Evolutionary conservation across 768 basidiomycete genomes (phyloP), one percentile per base, ranked within the genome.

Genomic region (Artomyces pyxidatus): DNA sequence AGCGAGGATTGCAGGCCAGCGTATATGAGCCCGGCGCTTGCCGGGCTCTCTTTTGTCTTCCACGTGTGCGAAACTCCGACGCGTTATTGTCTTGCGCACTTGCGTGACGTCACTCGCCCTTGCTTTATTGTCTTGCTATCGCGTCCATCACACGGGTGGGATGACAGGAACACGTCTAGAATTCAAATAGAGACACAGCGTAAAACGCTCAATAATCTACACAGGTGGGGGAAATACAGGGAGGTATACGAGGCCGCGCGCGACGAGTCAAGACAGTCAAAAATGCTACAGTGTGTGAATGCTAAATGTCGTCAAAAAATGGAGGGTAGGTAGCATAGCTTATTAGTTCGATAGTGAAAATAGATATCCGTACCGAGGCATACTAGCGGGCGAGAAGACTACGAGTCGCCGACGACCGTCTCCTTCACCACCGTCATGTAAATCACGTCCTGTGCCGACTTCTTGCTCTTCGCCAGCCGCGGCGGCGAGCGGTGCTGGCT

Each of bases 381-480:
- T 37, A 23, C 11, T 21, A 41, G 16, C 39, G 39, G 22, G 2
- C 2, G 39, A 12, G 11, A 11, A 17, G 22, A 21, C 23, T 35
- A 35, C 39, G 39, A 12, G 14, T 41, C 19, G 17, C 28, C 35
- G n/a, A 30, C 4, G 17, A 43, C 28, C 1, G 49, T 56, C 43
- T 56, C 55, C 16, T 54, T 43, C 29, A 56, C 55, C 11, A 56
- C 52, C 6, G 49, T 56, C 55, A 56, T 54, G 27, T 48, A 50
- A 16, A 54, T 50, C 17, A 23, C 37, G 4, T 54, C 49, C 14
- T 50, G 42, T n/a, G n/a, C n/a, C n/a, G n/a, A n/a, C 43, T 48
- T 54, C 32, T 25, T 54, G 22, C 28, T 4, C 30, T 37, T 41
- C 25, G 17, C 50, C 26, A 22, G 51, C 22, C 26, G 9, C 5